Evolutionary conservation across 2,329 filamentous ascomycete genomes (phyloP).

Genomic region (Colletotrichum sp.): DNA sequence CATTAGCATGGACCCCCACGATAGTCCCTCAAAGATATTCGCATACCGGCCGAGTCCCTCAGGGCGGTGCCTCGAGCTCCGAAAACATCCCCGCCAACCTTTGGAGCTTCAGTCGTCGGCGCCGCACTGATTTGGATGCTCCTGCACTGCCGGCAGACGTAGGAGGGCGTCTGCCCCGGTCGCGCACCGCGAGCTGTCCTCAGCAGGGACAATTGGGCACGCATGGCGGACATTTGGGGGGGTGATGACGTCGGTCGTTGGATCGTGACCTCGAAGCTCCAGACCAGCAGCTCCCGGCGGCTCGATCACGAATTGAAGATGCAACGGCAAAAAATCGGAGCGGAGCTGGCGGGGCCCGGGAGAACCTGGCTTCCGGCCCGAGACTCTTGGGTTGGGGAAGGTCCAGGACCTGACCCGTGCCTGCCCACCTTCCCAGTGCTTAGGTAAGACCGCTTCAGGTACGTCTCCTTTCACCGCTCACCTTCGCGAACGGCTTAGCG

Average conservation of each 20-base stretch:
- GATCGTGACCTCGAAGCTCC: conserved; percentile 11
- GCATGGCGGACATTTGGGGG: conserved; percentile 39
- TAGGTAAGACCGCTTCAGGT: background rate
- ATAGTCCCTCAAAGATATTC: no score
- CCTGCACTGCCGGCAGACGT: conserved; percentile 62
- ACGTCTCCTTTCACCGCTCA: background rate
- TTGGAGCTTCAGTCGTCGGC: conserved; percentile 61
- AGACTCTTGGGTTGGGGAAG: background rate
- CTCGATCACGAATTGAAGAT: background rate
- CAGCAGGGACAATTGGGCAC: conserved; percentile 45
- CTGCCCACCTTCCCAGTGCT: background rate
- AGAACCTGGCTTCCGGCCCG: background rate
- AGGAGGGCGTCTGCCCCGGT: conserved; percentile 32
- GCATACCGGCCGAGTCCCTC: conserved; percentile 57
- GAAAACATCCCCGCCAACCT: conserved; percentile 59
- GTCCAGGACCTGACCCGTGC: background rate
- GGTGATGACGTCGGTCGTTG: conserved; percentile 15
- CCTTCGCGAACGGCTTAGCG: background rate
- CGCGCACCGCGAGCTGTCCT: conserved; percentile 37
- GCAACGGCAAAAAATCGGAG: conserved; percentile 13
- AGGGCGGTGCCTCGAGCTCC: conserved; percentile 47
- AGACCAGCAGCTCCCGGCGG: background rate
- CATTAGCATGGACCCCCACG: background rate
- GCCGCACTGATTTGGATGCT: conserved; percentile 67
- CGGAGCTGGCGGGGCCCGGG: background rate